These are phyloP conservation scores for Curvularia lunata DNA, from an alignment of 2,329 filamentous ascomycete species.

Conservation along the genomic window DNA sequence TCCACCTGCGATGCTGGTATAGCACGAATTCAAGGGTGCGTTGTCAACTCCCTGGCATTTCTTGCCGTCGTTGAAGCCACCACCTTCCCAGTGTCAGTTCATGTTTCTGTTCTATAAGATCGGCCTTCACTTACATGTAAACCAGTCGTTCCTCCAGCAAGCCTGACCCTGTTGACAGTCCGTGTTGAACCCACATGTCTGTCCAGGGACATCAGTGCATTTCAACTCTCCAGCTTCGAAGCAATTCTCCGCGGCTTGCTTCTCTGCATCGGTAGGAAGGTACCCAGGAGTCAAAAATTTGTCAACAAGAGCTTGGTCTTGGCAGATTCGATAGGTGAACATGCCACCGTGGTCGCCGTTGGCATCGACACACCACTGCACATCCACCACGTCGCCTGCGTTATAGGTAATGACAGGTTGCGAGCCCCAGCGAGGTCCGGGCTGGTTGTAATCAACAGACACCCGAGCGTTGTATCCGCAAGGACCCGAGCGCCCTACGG, in stretches of 20 bases:
- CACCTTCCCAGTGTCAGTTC: constrained; percentile 11
- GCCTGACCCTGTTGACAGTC: constrained; percentile 39
- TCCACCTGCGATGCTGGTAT: constrained; percentile 43
- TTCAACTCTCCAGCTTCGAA: constrained; percentile 37
- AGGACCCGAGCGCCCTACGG: constrained; percentile 41
- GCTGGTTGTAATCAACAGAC: constrained; percentile 45
- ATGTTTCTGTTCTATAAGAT: fast-evolving
- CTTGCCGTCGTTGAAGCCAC: constrained; percentile 35
- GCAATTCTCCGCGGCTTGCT: constrained; percentile 43
- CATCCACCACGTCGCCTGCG: constrained; percentile 36
- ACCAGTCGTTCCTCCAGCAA: constrained; percentile 47
- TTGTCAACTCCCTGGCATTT: constrained; percentile 43
- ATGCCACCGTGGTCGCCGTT: constrained; percentile 47
- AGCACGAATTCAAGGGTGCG: constrained; percentile 42
- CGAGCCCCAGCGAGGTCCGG: constrained; percentile 39
- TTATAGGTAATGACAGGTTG: constrained; percentile 41
- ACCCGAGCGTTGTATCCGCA: constrained; percentile 48
- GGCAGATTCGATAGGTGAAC: constrained; percentile 46
- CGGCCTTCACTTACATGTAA: constrained; percentile 29
- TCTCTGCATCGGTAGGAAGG: constrained; percentile 43
- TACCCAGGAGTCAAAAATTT: constrained; percentile 41
- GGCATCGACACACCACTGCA: constrained; percentile 45
- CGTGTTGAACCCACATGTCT: constrained; percentile 39
- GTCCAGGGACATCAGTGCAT: constrained; percentile 42
- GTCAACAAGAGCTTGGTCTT: constrained; percentile 41